A percentile compares a stretch with the other conserved stretches of the same genome.
These are phyloP conservation scores for Tinospora cordifolia DNA, from an alignment of 164 flowering plant genomes.

Conservation along the genomic window DNA sequence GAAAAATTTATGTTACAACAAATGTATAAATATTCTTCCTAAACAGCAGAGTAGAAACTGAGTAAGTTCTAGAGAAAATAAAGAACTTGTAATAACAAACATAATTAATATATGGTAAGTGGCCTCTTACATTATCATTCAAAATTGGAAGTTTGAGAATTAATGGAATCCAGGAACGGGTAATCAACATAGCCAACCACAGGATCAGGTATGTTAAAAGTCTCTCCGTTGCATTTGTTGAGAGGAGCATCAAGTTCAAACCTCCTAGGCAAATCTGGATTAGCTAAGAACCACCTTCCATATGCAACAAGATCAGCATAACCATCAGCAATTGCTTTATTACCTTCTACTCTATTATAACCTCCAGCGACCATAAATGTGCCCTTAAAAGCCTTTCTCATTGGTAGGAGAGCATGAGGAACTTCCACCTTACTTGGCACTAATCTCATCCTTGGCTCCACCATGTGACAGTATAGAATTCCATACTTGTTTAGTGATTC, in stretches of 20 bases:
- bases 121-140: background rate
- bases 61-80: too few species aligned
- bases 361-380: constrained; percentile 19
- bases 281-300: constrained; percentile 22
- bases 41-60: too few species aligned
- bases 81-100: too few species aligned
- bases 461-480: constrained; percentile 15
- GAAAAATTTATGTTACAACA: too few species aligned
- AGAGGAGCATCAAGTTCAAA: constrained; percentile 17
- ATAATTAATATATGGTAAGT: too few species aligned
- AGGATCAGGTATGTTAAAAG: constrained; percentile 21
- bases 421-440: background rate
- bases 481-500: constrained; percentile 14
- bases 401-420: constrained; percentile 16
- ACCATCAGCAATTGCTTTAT: constrained; percentile 16
- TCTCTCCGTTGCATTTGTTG: constrained; percentile 18
- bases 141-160: background rate
- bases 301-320: constrained; percentile 17
- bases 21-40: too few species aligned
- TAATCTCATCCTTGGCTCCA: constrained; percentile 20
- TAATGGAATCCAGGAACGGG: constrained; percentile 15
- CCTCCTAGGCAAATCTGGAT: constrained; percentile 20
- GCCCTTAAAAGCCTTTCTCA: constrained; percentile 22
- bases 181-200: constrained; percentile 23
- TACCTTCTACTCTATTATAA: constrained; percentile 16